Conservation (phyloP, 176 grass and related monocot species). For the Pontederia crassipes region DNA sequence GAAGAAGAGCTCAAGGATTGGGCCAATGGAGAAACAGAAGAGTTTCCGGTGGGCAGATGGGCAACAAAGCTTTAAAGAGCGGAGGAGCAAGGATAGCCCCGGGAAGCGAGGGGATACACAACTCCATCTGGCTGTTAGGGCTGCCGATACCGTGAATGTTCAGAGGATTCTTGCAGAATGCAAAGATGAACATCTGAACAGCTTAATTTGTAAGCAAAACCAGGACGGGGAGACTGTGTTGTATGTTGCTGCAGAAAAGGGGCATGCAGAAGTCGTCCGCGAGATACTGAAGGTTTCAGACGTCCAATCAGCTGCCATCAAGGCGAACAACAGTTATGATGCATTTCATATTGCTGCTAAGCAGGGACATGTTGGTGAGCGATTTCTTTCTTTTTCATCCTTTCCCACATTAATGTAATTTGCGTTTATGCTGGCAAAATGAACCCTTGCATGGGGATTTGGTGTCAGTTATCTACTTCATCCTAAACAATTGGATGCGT, state of each 20-base stretch:
- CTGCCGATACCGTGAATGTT: constrained; percentile 4
- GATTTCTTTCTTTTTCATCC: constrained; percentile 4
- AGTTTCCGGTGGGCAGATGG: neutral
- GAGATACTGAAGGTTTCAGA: constrained; percentile 21
- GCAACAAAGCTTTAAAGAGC: constrained; percentile 19
- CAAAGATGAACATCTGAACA: neutral
- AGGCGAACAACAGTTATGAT: constrained; percentile 19
- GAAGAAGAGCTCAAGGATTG: constrained; percentile 1
- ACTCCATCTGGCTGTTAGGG: constrained; percentile 13
- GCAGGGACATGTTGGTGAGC: constrained; percentile 13
- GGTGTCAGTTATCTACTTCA: too few relatives aligned
- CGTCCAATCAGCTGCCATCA: constrained; percentile 11
- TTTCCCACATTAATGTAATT: neutral
- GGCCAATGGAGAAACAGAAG: constrained; percentile 9
- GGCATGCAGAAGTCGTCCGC: constrained; percentile 4
- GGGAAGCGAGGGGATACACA: constrained; percentile 13
- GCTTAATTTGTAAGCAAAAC: constrained; percentile 16
- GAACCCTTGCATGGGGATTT: too few relatives aligned
- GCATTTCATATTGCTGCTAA: constrained; percentile 22
- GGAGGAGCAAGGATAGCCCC: constrained; percentile 13
- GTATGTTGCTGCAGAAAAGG: constrained; percentile 18
- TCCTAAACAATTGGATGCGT: too few relatives aligned
- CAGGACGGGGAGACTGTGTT: constrained; percentile 15
- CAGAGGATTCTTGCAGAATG: constrained; percentile 15
- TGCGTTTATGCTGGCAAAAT: neutral